Base-by-base conservation (phyloP, 148 eudicot genomes). In the Rhododendron ferrugineum region DNA sequence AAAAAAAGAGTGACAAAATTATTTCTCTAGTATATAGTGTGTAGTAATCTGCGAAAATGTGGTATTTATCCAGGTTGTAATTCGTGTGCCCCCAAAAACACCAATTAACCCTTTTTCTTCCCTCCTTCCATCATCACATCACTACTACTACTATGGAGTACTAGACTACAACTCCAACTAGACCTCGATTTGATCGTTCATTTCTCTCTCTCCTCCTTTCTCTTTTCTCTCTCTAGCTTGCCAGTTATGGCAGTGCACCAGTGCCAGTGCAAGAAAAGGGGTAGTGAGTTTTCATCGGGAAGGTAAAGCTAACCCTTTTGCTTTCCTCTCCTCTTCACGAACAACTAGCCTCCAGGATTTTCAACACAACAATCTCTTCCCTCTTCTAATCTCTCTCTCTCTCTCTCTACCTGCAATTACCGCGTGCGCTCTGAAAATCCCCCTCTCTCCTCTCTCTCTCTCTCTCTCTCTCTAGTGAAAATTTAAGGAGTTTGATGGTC, bases 221-320 rank as follows among this genome's bases (percentile, higher is more conserved):
- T 34, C 81, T 54, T 54, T 1, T 85, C 85, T 86, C 85, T 74
- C 85, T 83, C 76, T 82, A 47, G 32, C 50, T 86, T 89, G 89
- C 85, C 90, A 87, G 90, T 86, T 83, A 86, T 86, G 86, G 88
- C 93, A 91, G 93, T 88, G 89, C 82, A 81, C 80, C 90, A 90
- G 91, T 90, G 90, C 88, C 89, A 90, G 90, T 89, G 92, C 81
- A 86, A 85, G 89, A 89, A 84, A 90, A 85, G 89, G 64, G 84
- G 82, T 90, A 34, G 86, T 88, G 91, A 86, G 89, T 88, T 93
- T 90, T 90, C 92, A 90, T 91, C 76, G 93, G 95, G 95, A 91
- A 93, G 89, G 91, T 89, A 89, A 93, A 85, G 56, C 80, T 86
- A 2, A 11, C 40, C 34, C 28, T 77, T 83, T 20, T 80, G 26